A percentile compares a stretch with the other conserved stretches of the same genome.
Conservation (phyloP, 1,139 yeast species). For the Wickerhamomyces sp. region DNA sequence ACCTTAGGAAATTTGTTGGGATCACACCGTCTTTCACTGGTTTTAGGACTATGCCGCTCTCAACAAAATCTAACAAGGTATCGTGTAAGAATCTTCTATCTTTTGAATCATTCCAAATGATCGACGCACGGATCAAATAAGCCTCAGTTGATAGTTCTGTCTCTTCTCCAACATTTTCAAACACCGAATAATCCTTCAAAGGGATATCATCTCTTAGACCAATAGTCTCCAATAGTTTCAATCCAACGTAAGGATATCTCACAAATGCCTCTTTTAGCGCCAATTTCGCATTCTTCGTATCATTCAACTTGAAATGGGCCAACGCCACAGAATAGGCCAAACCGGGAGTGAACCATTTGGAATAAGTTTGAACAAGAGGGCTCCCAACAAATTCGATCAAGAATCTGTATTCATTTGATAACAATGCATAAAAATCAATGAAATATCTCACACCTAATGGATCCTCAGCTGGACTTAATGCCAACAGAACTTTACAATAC, state of each 20-base stretch:
- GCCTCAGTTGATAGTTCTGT: slow-evolving; percentile 41
- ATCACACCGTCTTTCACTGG: slow-evolving; percentile 27
- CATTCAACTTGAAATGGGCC: slow-evolving; percentile 41
- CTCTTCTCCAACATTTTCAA: slow-evolving; percentile 25
- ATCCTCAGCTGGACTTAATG: slow-evolving; percentile 73
- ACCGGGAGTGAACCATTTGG: slow-evolving; percentile 71
- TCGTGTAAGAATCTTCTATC: slow-evolving; percentile 44
- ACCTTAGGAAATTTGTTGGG: slow-evolving; percentile 58
- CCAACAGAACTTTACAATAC: slow-evolving; percentile 64
- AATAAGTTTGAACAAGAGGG: slow-evolving; percentile 51
- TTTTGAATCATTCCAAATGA: slow-evolving; percentile 43
- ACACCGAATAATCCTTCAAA: slow-evolving; percentile 21
- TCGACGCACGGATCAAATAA: slow-evolving; percentile 45
- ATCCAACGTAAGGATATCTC: slow-evolving; percentile 57
- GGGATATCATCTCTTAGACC: slow-evolving; percentile 23
- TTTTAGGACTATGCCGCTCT: slow-evolving; percentile 7
- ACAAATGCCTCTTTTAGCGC: slow-evolving; percentile 47
- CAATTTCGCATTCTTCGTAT: slow-evolving; percentile 38
- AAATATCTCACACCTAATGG: slow-evolving; percentile 81
- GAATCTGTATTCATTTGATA: slow-evolving; percentile 61
- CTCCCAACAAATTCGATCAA: slow-evolving; percentile 51
- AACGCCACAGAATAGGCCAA: slow-evolving; percentile 62
- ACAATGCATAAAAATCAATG: slow-evolving; percentile 72
- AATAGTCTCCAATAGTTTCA: slow-evolving; percentile 39
- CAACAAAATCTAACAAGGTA: slow-evolving; percentile 36